Evolutionary conservation across 352 stramenopile species (phyloP), one percentile per base, ranked within the genome.

Genomic region (Phytopythium delawarense): DNA sequence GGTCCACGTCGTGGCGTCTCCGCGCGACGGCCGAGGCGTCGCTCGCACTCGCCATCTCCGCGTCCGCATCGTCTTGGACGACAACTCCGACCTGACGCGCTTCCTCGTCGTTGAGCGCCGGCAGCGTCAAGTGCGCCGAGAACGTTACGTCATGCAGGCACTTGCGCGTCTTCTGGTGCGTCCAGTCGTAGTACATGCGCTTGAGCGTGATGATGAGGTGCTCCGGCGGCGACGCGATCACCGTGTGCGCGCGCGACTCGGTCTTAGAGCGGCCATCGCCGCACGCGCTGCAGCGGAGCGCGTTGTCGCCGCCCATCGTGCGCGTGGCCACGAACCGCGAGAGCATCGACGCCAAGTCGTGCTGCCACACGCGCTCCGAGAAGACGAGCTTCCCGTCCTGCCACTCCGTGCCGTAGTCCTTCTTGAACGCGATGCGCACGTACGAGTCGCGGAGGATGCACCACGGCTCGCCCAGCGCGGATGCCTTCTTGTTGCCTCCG

Each of bases 161-260:
- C 53, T 96, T 96, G 63, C 81, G 81, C 28, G 87, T 92, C 64
- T 94, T 96, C 44, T 96, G 84, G 61, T 92, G 82, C 9, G 66
- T 84, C 87, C 87, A 96, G 59, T 96, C 88, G 66, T 96, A 96
- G 55, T 80, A 94, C 88, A 96, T 96, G 48, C 88, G 82, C 71
- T 96, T 96, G 23, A 96, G 61, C 39, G 88, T 96, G 44, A 96
- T 74, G 51, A 96, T 94, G 37, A 96, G 62, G 46, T 96, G 87
- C 25, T 81, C 71, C 5, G 88, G 88, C 28, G 87, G 87, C n/a
- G 83, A 69, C 44, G 90, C 79, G 28, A 95, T 78, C 11, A 94
- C 84, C 5, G 88, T 92, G 71, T 94, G 82, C 1, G 85, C 88
- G 18, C 86, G 71, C 7, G 82, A 94, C 63, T 94, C 87, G 0